phyloP scores from a whole-genome alignment of 2,329 filamentous ascomycete genomes.

The Verticillium zaregamsianum region DNA sequence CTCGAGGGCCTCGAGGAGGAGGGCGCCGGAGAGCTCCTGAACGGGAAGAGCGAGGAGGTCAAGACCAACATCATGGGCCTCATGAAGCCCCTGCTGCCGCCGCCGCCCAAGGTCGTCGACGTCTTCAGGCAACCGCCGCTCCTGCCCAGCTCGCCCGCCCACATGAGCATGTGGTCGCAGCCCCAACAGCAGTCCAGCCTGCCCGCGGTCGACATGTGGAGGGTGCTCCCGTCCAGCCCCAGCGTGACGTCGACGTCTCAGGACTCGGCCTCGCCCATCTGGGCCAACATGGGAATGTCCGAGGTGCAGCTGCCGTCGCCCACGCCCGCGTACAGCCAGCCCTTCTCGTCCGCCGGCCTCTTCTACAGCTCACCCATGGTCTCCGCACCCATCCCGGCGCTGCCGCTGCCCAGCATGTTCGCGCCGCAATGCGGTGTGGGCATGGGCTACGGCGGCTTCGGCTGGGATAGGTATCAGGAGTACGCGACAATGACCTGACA shows the following conservation, averaged over 20 bases:
- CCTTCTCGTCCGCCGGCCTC: conserved; percentile 66
- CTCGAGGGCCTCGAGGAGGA: conserved; percentile 96
- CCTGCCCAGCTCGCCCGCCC: conserved; percentile 74
- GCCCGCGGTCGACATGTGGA: conserved; percentile 80
- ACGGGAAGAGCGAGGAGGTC: conserved; percentile 88
- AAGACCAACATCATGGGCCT: conserved; percentile 80
- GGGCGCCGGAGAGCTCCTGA: conserved; percentile 86
- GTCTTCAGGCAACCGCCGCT: conserved; percentile 82
- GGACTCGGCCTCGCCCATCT: conserved; percentile 70
- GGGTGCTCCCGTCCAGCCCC: conserved; percentile 83
- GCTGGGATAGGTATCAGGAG: conserved; percentile 82
- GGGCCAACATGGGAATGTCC: conserved; percentile 73
- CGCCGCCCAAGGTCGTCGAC: conserved; percentile 84
- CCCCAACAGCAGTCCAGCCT: conserved; percentile 59
- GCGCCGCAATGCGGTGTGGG: conserved; percentile 80
- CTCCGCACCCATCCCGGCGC: conserved; percentile 66
- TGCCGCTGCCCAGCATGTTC: conserved; percentile 84
- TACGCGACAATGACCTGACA: conserved; percentile 86
- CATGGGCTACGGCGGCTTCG: conserved; percentile 71
- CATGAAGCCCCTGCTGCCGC: conserved; percentile 81
- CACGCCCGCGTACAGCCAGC: conserved; percentile 74
- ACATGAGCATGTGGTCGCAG: conserved; percentile 69
- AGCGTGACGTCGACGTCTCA: conserved; percentile 66
- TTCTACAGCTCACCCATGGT: conserved; percentile 80
- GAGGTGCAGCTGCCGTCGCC: conserved; percentile 75